phyloP scores from a whole-genome alignment of 2,329 filamentous ascomycete species.

The Stylonectria norvegica region DNA sequence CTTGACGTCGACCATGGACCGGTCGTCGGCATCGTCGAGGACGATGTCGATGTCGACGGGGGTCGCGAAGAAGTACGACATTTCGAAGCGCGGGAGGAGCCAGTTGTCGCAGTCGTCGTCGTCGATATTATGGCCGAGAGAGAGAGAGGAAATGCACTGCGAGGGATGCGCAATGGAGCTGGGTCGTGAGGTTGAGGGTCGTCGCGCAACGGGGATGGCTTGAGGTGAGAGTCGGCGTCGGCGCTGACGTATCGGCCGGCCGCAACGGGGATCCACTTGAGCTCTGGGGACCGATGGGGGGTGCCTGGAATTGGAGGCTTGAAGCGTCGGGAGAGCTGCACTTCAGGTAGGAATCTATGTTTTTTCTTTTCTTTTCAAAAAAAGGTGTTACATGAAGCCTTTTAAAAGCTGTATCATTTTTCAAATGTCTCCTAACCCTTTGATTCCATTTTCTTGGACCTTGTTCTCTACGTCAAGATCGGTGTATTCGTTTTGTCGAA shows the following conservation, averaged over 20 bases:
- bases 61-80: slow-evolving; percentile 98
- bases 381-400: too few relatives aligned
- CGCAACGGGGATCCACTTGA: slow-evolving; percentile 24
- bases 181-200: slow-evolving; percentile 2
- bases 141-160: slow-evolving; percentile 1
- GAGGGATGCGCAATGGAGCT: slow-evolving; percentile 1
- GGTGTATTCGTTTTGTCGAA: slow-evolving; percentile 1
- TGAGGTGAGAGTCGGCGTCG: slow-evolving; percentile 18
- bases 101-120: neutral
- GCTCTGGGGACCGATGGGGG: slow-evolving; percentile 12
- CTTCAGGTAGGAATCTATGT: too few relatives aligned
- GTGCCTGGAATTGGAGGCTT: neutral
- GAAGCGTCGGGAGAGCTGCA: neutral
- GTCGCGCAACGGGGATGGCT: slow-evolving; percentile 19
- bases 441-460: too few relatives aligned
- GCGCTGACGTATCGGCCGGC: slow-evolving; percentile 35
- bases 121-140: neutral
- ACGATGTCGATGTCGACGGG: slow-evolving; percentile 99
- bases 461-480: too few relatives aligned
- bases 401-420: too few relatives aligned
- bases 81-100: slow-evolving; percentile 34
- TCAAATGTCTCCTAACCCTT: too few relatives aligned
- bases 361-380: too few relatives aligned
- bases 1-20: slow-evolving; percentile 95
- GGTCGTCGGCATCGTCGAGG: slow-evolving; percentile 90